Evolutionary conservation across 2,329 filamentous ascomycete species (phyloP).

Genomic region (Pseudogymnoascus sp.): DNA sequence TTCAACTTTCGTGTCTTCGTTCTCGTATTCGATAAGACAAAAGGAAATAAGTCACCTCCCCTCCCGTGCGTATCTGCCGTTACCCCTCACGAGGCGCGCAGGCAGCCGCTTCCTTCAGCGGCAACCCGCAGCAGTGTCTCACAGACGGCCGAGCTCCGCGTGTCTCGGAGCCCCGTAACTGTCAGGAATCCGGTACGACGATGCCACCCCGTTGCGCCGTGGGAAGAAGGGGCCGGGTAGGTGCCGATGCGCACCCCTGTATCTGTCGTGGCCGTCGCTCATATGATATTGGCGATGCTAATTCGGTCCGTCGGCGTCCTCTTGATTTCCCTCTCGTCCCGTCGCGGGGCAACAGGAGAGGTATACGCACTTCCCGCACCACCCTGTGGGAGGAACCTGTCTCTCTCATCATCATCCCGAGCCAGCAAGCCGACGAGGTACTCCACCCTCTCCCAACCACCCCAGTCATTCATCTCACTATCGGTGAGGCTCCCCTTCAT

Average conservation of each 20-base stretch:
- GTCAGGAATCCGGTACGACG: neutral
- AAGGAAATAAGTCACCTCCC: neutral
- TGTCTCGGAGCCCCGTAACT: neutral
- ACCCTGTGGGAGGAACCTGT: neutral
- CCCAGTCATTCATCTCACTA: constrained; percentile 60
- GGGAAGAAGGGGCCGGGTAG: neutral
- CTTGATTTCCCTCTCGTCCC: neutral
- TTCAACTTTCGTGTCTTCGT: neutral
- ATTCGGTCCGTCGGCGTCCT: constrained; percentile 27
- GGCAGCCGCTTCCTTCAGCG: neutral
- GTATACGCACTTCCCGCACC: neutral
- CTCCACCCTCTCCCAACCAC: constrained; percentile 71
- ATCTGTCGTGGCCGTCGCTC: neutral
- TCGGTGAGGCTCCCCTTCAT: constrained; percentile 35
- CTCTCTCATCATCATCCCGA: constrained; percentile 23
- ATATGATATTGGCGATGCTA: constrained; percentile 36
- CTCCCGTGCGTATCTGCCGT: neutral
- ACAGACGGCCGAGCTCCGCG: neutral
- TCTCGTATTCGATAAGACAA: neutral
- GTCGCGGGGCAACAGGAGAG: neutral
- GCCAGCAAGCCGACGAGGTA: constrained; percentile 48
- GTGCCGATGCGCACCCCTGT: neutral
- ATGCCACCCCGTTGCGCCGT: neutral
- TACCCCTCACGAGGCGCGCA: neutral
- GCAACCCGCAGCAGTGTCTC: neutral